Conservation (phyloP, 495 filamentous ascomycete genomes). For the Cenococcum geophilum region DNA sequence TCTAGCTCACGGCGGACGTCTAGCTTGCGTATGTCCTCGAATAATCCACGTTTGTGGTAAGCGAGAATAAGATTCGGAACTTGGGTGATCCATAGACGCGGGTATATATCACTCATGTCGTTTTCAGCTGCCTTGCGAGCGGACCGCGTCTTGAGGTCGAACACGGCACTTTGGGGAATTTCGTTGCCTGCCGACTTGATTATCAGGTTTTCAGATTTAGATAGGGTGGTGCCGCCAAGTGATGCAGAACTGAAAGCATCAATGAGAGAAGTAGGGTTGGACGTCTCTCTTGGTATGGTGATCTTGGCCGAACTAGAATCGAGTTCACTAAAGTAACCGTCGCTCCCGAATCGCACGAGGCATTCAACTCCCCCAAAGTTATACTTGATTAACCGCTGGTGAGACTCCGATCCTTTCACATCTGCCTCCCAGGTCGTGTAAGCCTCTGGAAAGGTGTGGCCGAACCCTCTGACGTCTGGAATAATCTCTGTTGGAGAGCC, state of each 20-base stretch:
- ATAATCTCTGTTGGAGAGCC: constrained; percentile 51
- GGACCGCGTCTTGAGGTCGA: constrained; percentile 63
- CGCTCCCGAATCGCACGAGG: constrained; percentile 55
- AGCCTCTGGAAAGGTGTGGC: constrained; percentile 58
- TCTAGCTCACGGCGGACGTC: constrained; percentile 43
- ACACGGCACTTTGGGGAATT: constrained; percentile 48
- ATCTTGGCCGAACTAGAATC: background rate
- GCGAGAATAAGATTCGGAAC: constrained; percentile 58
- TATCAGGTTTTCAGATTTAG: constrained; percentile 7
- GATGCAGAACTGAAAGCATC: constrained; percentile 1
- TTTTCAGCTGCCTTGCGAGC: constrained; percentile 36
- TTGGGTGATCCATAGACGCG: constrained; percentile 56
- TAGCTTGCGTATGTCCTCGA: constrained; percentile 47
- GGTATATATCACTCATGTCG: constrained; percentile 44
- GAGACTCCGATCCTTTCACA: constrained; percentile 49
- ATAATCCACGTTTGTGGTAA: constrained; percentile 50
- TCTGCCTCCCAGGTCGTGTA: constrained; percentile 55
- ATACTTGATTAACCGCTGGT: constrained; percentile 59
- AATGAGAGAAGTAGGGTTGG: constrained; percentile 1
- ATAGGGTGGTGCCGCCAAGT: background rate
- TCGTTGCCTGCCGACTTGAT: constrained; percentile 13
- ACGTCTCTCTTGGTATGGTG: background rate
- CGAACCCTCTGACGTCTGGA: constrained; percentile 50
- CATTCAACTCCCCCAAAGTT: constrained; percentile 50
- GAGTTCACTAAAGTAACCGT: constrained; percentile 48